These are phyloP conservation scores for Arthrinium puccinioides DNA, from an alignment of 2,329 filamentous ascomycete species.

Conservation along the genomic window DNA sequence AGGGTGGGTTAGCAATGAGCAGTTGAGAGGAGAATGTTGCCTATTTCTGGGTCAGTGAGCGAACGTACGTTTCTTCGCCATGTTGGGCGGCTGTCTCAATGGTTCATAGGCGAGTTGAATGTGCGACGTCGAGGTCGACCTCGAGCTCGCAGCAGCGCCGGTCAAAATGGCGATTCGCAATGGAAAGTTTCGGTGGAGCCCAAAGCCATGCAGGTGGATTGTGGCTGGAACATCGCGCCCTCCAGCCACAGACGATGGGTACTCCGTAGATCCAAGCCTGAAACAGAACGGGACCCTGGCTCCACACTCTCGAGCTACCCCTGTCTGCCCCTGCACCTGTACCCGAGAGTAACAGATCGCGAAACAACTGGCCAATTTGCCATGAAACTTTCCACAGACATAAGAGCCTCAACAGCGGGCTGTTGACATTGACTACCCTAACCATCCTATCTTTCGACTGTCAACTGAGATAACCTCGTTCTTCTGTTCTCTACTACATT, in stretches of 20 bases:
- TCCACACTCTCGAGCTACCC: too few relatives aligned
- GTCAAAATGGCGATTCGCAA: constrained; percentile 1
- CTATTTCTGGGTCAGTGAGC: too few relatives aligned
- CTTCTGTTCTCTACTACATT: too few relatives aligned
- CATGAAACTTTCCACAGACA: constrained; percentile 3
- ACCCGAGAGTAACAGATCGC: too few relatives aligned
- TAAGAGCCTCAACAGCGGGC: constrained; percentile 20
- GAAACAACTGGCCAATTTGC: constrained; percentile 9
- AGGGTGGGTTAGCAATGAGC: background rate
- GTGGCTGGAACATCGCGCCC: too few relatives aligned
- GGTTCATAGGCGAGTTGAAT: too few relatives aligned
- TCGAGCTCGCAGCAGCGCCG: background rate
- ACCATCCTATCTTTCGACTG: constrained; percentile 1
- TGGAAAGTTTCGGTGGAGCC: constrained; percentile 10
- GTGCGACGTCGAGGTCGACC: background rate
- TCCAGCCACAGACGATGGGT: too few relatives aligned
- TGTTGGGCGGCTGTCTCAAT: constrained; percentile 1
- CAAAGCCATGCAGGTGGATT: too few relatives aligned
- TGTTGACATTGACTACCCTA: constrained; percentile 18
- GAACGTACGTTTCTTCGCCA: constrained; percentile 10
- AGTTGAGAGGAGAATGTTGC: background rate
- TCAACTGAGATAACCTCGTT: too few relatives aligned
- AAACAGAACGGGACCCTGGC: too few relatives aligned
- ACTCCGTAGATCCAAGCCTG: too few relatives aligned
- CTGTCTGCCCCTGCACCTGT: too few relatives aligned